Evolutionary conservation across 2,329 filamentous ascomycete species (phyloP).

Genomic region (Colletotrichum tropicale): DNA sequence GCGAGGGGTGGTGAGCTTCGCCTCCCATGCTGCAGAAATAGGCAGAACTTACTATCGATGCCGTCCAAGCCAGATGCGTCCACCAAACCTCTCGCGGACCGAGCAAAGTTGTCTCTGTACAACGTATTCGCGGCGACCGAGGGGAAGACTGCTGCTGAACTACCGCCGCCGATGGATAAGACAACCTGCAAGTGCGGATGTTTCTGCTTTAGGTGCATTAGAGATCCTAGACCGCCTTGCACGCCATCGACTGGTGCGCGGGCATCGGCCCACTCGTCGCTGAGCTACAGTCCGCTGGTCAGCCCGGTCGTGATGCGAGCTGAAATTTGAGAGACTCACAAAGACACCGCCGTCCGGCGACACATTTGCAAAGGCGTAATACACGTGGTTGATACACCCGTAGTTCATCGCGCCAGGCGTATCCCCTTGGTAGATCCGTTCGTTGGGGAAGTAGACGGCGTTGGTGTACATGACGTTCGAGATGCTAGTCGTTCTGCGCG

Average conservation of each 20-base stretch:
- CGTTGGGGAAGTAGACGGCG: conserved; percentile 85
- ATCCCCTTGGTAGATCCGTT: conserved; percentile 73
- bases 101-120: conserved; percentile 71
- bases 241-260: conserved; percentile 75
- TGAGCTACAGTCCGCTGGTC: conserved; percentile 57
- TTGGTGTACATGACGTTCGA: conserved; percentile 67
- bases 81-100: conserved; percentile 69
- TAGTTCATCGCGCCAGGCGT: conserved; percentile 77
- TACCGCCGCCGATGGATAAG: conserved; percentile 75
- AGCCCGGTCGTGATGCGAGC: not conserved
- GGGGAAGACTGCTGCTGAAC: conserved; percentile 70
- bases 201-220: conserved; percentile 73
- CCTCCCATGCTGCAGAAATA: not conserved
- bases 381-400: conserved; percentile 79
- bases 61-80: conserved; percentile 66
- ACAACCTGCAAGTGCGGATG: conserved; percentile 77
- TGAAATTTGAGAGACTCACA: conserved; percentile 54
- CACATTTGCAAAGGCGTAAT: conserved; percentile 82
- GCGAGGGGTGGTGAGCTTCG: conserved; percentile 5
- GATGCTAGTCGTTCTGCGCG: conserved; percentile 48
- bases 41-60: conserved; percentile 67
- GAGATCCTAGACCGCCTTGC: conserved; percentile 73
- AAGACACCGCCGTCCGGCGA: conserved; percentile 75
- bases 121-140: conserved; percentile 65
- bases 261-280: conserved; percentile 79